phyloP scores from a whole-genome alignment of 768 basidiomycete genomes.

The Pluteus cervinus region DNA sequence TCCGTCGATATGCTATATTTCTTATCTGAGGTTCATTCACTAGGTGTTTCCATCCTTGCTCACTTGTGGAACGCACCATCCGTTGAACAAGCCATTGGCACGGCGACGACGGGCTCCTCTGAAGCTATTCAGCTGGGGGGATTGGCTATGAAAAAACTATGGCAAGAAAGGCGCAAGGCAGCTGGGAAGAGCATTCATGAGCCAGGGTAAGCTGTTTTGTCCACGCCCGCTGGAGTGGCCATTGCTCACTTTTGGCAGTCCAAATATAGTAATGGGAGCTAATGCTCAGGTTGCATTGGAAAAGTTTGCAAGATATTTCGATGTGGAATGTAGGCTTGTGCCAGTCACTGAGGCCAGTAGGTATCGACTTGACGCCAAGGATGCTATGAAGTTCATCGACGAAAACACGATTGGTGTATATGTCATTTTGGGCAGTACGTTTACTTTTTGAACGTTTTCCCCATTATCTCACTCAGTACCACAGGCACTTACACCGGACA shows the following conservation, averaged over 20 bases:
- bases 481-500: slow-evolving; percentile 59
- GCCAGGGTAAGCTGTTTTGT: slow-evolving; percentile 46
- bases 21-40: slow-evolving; percentile 4
- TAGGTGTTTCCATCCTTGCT: slow-evolving; percentile 47
- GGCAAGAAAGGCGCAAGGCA: slow-evolving; percentile 63
- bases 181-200: slow-evolving; percentile 69
- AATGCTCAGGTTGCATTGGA: slow-evolving; percentile 71
- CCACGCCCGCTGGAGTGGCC: too few relatives aligned
- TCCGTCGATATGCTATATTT: background rate
- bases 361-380: slow-evolving; percentile 53
- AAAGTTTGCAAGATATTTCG: slow-evolving; percentile 68
- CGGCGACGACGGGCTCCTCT: slow-evolving; percentile 65
- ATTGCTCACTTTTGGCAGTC: slow-evolving; percentile 34
- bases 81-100: slow-evolving; percentile 57
- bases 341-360: slow-evolving; percentile 45
- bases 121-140: slow-evolving; percentile 76
- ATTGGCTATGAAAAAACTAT: slow-evolving; percentile 66
- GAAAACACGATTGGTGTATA: slow-evolving; percentile 74
- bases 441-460: slow-evolving; percentile 25
- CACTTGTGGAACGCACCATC: slow-evolving; percentile 67
- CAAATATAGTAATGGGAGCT: slow-evolving; percentile 63
- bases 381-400: slow-evolving; percentile 60
- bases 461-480: slow-evolving; percentile 38
- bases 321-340: slow-evolving; percentile 57
- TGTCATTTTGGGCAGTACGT: slow-evolving; percentile 39